Percentiles rank a stretch among this genome's conserved stretches.
These are phyloP conservation scores for Rhododendron williamsianum DNA, from an alignment of 148 eudicot genomes.

Conservation along the genomic window DNA sequence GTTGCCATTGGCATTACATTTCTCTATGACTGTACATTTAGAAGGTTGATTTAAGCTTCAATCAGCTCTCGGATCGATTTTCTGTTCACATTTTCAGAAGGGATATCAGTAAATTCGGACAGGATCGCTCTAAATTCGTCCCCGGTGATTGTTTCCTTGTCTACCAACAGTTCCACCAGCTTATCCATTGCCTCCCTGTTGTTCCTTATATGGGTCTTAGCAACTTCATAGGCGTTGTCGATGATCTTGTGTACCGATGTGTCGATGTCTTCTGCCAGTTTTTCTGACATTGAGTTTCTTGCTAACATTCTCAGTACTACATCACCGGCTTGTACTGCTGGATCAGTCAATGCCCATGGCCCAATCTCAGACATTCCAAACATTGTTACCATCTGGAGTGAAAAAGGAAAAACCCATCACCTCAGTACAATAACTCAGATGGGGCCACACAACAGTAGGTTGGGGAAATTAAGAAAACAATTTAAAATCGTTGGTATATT, in stretches of 20 bases:
- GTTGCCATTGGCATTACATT: not conserved
- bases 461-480: not conserved
- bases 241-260: conserved; percentile 42
- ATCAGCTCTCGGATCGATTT: conserved; percentile 49
- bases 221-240: conserved; percentile 54
- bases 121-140: conserved; percentile 73
- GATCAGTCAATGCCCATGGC: conserved; percentile 73
- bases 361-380: conserved; percentile 88
- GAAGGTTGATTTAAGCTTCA: conserved; percentile 31
- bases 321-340: conserved; percentile 63
- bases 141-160: conserved; percentile 68
- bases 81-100: conserved; percentile 16
- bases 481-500: too few relatives aligned
- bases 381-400: conserved; percentile 65
- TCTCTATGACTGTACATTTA: not conserved
- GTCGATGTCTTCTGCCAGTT: conserved; percentile 80
- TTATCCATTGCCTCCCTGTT: conserved; percentile 72
- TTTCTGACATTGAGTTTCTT: conserved; percentile 80
- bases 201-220: conserved; percentile 57
- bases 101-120: conserved; percentile 46
- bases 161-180: conserved; percentile 64
- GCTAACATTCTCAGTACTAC: conserved; percentile 74
- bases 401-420: not conserved
- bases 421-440: not conserved
- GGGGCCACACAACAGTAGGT: not conserved